These are phyloP conservation scores for Neurospora sp. DNA, from an alignment of 2,329 filamentous ascomycete species.

Conservation along the genomic window DNA sequence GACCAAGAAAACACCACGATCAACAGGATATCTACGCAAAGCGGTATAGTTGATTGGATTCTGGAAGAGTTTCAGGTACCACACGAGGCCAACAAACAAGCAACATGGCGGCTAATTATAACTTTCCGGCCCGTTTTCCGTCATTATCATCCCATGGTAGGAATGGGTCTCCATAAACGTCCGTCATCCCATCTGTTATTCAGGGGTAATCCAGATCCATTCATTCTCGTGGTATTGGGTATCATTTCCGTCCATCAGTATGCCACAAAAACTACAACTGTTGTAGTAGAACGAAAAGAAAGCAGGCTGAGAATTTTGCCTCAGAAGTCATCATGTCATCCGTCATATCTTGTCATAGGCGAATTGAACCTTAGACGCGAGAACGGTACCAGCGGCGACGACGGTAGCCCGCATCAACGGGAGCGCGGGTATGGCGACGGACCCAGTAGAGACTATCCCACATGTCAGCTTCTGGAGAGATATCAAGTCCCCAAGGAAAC, in stretches of 20 bases:
- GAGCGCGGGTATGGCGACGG: constrained; percentile 27
- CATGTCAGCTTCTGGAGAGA: neutral
- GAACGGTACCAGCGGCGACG: constrained; percentile 34
- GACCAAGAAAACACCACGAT: neutral
- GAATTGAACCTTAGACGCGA: constrained; percentile 26
- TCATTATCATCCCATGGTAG: neutral
- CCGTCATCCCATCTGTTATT: neutral
- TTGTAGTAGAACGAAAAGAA: neutral
- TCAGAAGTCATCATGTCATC: neutral
- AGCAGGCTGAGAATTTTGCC: neutral
- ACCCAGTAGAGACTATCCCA: constrained; percentile 37
- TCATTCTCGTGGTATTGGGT: neutral
- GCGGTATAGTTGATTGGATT: neutral
- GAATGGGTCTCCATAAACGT: neutral
- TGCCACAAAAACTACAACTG: neutral
- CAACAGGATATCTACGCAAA: neutral
- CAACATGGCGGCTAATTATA: neutral
- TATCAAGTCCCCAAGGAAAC: neutral
- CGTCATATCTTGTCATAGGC: neutral
- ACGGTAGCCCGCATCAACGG: constrained; percentile 14
- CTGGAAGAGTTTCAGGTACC: neutral
- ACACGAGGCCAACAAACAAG: neutral
- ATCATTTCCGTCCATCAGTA: neutral
- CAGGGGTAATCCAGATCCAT: neutral
- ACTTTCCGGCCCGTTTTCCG: neutral